A percentile compares a stretch with the other conserved stretches of the same genome.
Evolutionary conservation across 2,329 filamentous ascomycete genomes (phyloP).

Genomic region (Clonostachys chloroleuca): DNA sequence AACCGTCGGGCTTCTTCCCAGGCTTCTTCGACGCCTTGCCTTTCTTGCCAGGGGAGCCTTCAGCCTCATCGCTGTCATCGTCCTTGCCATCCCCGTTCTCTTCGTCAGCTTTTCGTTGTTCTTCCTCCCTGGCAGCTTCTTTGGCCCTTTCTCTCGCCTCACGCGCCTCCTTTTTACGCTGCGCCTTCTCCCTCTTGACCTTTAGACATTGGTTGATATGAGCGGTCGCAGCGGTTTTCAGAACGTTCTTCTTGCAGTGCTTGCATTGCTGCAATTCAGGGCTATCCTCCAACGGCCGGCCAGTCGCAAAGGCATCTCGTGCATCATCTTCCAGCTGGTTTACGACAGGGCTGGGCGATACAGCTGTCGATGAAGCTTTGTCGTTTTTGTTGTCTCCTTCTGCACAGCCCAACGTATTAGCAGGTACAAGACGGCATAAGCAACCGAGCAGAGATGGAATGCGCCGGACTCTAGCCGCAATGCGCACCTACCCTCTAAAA

Average conservation of each 20-base stretch:
- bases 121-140: slow-evolving; percentile 54
- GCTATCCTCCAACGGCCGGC: slow-evolving; percentile 74
- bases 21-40: slow-evolving; percentile 31
- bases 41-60: slow-evolving; percentile 35
- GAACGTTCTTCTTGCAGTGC: slow-evolving; percentile 86
- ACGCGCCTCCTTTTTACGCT: slow-evolving; percentile 70
- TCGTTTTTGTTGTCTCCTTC: slow-evolving; percentile 21
- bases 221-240: slow-evolving; percentile 68
- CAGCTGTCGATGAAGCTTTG: slow-evolving; percentile 32
- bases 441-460: no score
- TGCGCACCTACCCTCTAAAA: slow-evolving; percentile 51
- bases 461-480: no score
- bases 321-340: slow-evolving; percentile 72
- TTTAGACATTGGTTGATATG: slow-evolving; percentile 83
- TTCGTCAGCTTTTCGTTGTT: slow-evolving; percentile 45
- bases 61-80: slow-evolving; percentile 41
- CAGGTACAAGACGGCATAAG: slow-evolving; percentile 25
- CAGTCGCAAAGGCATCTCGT: slow-evolving; percentile 75
- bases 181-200: slow-evolving; percentile 78
- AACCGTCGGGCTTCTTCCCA: slow-evolving; percentile 59
- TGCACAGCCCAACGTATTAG: slow-evolving; percentile 38
- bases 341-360: slow-evolving; percentile 51
- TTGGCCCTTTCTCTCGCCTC: slow-evolving; percentile 65
- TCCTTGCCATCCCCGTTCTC: slow-evolving; percentile 42
- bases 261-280: slow-evolving; percentile 84